Conservation (phyloP, 2,329 filamentous ascomycete species). For the Microsporum ferrugineum region DNA sequence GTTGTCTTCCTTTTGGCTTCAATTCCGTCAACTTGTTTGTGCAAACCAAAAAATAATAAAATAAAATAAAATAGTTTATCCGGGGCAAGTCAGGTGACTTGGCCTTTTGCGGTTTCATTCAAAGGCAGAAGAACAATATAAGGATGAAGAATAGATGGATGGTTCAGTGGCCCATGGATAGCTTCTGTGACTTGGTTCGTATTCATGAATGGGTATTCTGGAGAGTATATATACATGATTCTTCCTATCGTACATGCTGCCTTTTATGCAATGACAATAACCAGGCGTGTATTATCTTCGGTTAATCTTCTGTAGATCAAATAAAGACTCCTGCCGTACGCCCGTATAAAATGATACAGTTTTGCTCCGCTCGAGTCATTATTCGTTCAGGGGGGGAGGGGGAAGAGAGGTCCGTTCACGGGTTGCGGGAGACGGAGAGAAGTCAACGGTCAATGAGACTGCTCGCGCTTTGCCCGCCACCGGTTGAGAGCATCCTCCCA, state of each 20-base stretch:
- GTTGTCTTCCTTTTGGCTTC: background rate
- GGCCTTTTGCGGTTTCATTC: background rate
- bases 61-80: background rate
- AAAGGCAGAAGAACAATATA: background rate
- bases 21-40: background rate
- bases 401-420: background rate
- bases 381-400: background rate
- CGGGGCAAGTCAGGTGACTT: background rate
- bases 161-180: background rate
- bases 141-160: background rate
- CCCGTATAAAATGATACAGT: background rate
- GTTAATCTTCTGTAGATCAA: background rate
- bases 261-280: background rate
- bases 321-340: background rate
- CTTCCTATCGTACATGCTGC: background rate
- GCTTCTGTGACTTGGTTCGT: background rate
- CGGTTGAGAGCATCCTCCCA: slow-evolving; percentile 56
- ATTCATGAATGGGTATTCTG: background rate
- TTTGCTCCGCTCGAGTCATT: background rate
- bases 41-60: background rate
- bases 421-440: background rate
- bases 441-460: background rate
- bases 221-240: background rate
- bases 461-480: slow-evolving; percentile 42
- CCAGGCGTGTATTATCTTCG: background rate